Conservation (phyloP, 177 flowering plant genomes). For the Vitis hybrid region DNA sequence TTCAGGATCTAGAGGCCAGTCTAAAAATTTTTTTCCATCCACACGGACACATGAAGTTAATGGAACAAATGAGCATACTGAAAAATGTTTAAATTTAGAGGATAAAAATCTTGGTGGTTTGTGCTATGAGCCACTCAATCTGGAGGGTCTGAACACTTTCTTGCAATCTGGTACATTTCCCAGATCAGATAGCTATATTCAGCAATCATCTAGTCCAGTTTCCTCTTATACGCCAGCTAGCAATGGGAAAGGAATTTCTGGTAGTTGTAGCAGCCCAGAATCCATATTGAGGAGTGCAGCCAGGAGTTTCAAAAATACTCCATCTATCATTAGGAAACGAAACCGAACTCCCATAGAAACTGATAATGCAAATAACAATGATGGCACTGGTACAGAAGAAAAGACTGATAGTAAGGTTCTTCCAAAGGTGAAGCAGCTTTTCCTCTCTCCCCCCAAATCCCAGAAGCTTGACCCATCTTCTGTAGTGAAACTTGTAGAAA, state of each 20-base stretch:
- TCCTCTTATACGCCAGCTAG: constrained; percentile 27
- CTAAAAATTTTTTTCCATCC: too few species aligned
- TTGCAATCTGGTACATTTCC: neutral
- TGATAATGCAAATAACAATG: constrained; percentile 10
- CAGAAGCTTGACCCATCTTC: neutral
- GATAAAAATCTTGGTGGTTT: neutral
- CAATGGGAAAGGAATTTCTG: constrained; percentile 12
- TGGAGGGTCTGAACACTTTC: neutral
- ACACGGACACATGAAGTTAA: too few species aligned
- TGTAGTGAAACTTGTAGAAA: constrained; percentile 1
- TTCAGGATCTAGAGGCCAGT: too few species aligned
- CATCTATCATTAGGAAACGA: constrained; percentile 62
- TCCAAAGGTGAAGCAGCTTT: constrained; percentile 1
- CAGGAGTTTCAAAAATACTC: constrained; percentile 41
- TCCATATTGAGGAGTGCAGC: constrained; percentile 57
- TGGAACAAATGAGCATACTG: too few species aligned
- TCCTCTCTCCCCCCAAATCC: neutral
- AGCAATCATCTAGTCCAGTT: constrained; percentile 8
- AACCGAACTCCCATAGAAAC: constrained; percentile 9
- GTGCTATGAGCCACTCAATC: constrained; percentile 10
- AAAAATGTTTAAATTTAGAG: too few species aligned
- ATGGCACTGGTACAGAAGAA: constrained; percentile 13
- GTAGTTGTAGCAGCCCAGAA: constrained; percentile 36
- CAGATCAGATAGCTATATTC: constrained; percentile 1
- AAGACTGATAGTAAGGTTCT: constrained; percentile 2